Evolutionary conservation across 1,284 basidiomycete genomes (phyloP).

Genomic region (Tilletia caries): DNA sequence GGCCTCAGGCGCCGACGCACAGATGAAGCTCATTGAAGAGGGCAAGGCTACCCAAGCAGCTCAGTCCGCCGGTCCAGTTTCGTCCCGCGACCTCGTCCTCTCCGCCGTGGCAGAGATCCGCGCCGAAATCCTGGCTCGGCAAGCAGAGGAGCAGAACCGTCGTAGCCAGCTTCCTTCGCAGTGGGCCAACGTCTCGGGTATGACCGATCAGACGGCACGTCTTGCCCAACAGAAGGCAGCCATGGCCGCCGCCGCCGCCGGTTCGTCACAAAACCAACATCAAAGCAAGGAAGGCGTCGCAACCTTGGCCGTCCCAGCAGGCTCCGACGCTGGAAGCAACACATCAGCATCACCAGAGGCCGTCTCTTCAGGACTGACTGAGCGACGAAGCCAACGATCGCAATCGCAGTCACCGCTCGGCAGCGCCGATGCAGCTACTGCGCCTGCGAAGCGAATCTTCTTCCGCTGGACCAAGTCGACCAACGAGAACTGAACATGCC

Average conservation of each 20-base stretch:
- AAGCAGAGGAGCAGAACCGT: not conserved
- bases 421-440: no score
- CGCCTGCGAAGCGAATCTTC: conserved; percentile 2
- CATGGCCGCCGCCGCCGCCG: not conserved
- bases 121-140: not conserved
- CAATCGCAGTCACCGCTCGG: no score
- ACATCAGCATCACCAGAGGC: no score
- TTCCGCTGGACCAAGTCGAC: conserved; percentile 1
- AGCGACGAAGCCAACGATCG: no score
- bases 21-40: not conserved
- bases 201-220: not conserved
- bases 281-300: no score
- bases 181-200: not conserved
- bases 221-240: not conserved
- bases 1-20: not conserved
- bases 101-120: not conserved
- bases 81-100: not conserved
- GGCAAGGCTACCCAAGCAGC: not conserved
- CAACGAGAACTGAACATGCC: not conserved
- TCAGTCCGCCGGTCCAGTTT: not conserved
- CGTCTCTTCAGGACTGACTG: no score
- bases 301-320: no score
- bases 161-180: not conserved
- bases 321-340: no score
- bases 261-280: no score